Percentiles rank a stretch among this genome's conserved stretches.
These are phyloP conservation scores for Trifolium fragiferum DNA, from an alignment of 306 rosid genomes.

Conservation along the genomic window DNA sequence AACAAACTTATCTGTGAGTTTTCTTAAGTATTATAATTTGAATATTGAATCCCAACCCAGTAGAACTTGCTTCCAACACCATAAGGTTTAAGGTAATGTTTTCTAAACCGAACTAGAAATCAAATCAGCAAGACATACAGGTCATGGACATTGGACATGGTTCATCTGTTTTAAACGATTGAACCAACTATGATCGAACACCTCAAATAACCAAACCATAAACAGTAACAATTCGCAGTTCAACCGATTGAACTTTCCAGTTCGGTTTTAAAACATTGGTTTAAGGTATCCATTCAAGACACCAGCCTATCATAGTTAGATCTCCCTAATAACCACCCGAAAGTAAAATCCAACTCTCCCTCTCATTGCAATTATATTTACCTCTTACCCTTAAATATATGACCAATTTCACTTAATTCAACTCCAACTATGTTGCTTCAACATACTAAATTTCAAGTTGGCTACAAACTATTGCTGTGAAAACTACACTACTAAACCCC, in stretches of 20 bases:
- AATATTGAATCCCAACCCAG: conserved; percentile 7
- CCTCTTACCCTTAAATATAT: conserved; percentile 9
- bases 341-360: background rate
- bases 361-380: no score
- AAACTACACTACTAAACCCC: background rate
- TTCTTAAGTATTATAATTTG: background rate
- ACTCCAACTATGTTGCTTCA: conserved; percentile 9
- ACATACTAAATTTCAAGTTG: background rate
- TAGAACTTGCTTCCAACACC: background rate
- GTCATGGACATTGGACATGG: no score
- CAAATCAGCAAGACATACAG: background rate
- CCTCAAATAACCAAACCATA: background rate
- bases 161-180: background rate
- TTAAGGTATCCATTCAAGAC: background rate
- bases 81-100: background rate
- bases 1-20: background rate
- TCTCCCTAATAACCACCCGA: background rate
- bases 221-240: background rate
- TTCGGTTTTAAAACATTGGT: background rate
- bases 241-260: background rate
- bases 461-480: conserved; percentile 3
- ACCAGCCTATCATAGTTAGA: no score
- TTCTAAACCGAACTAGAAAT: background rate
- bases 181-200: background rate
- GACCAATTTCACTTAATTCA: conserved; percentile 1